Evolutionary conservation across 1,284 basidiomycete genomes (phyloP).

Genomic region (Fomitopsis betulina): DNA sequence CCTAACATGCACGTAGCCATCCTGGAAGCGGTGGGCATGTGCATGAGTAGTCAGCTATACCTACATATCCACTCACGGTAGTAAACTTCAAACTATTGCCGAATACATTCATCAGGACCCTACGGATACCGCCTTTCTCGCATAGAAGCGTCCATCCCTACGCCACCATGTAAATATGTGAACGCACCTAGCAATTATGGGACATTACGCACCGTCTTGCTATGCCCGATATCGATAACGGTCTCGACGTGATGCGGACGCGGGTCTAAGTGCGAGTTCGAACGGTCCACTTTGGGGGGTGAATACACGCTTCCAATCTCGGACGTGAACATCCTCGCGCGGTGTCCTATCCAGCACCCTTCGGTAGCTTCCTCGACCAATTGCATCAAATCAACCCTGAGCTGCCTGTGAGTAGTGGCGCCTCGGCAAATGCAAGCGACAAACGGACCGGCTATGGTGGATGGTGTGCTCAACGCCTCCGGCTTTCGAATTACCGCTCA

Average conservation of each 20-base stretch:
- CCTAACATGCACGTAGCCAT: conserved; percentile 85
- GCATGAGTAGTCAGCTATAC: not conserved
- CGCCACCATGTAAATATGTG: not conserved
- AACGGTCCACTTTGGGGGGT: conserved; percentile 56
- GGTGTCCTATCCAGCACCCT: conserved; percentile 92
- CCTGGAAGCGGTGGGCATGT: conserved; percentile 32
- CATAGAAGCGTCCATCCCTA: conserved; percentile 88
- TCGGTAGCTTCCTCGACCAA: conserved; percentile 95
- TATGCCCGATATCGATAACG: conserved; percentile 80
- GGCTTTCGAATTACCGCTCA: conserved; percentile 82
- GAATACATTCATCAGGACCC: conserved; percentile 94
- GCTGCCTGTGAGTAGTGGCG: not conserved
- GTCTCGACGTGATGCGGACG: conserved; percentile 67
- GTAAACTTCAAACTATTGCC: conserved; percentile 96
- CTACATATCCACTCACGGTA: conserved; percentile 36
- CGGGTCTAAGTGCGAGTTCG: conserved; percentile 31
- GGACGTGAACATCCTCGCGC: conserved; percentile 71
- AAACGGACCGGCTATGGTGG: conserved; percentile 54
- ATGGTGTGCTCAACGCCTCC: conserved; percentile 76
- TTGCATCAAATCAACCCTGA: conserved; percentile 81
- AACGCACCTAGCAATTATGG: not conserved
- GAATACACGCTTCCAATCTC: conserved; percentile 94
- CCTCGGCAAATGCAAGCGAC: not conserved
- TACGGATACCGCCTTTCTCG: conserved; percentile 89
- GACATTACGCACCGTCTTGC: conserved; percentile 50